These are phyloP conservation scores for Spathaspora passalidarum DNA, from an alignment of 805 yeast genomes.

Conservation along the genomic window DNA sequence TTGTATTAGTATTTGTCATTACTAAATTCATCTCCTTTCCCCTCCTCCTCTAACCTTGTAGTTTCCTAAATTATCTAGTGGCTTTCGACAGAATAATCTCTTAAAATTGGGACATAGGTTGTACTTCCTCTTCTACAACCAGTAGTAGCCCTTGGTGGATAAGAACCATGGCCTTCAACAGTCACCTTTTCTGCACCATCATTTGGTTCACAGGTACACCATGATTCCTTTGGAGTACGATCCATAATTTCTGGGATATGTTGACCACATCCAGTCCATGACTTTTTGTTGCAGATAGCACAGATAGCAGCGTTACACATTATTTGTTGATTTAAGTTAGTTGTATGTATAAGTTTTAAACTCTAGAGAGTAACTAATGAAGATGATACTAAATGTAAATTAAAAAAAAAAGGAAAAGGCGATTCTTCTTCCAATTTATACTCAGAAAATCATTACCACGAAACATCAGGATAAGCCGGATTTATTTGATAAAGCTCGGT, in stretches of 20 bases:
- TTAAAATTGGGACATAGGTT: background rate
- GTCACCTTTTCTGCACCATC: slow-evolving; percentile 29
- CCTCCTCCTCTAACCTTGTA: background rate
- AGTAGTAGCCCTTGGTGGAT: slow-evolving; percentile 64
- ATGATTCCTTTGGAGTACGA: slow-evolving; percentile 40
- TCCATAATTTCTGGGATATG: slow-evolving; percentile 57
- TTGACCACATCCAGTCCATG: slow-evolving; percentile 66
- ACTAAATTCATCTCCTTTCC: background rate
- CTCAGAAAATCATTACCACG: too few relatives aligned
- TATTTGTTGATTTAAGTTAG: background rate
- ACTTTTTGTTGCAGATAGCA: slow-evolving; percentile 39
- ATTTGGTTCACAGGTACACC: slow-evolving; percentile 55
- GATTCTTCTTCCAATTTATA: background rate
- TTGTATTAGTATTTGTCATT: background rate
- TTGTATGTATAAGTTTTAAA: too few relatives aligned
- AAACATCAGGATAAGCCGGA: too few relatives aligned
- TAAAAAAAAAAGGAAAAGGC: too few relatives aligned
- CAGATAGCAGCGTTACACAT: slow-evolving; percentile 39
- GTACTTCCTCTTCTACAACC: slow-evolving; percentile 31
- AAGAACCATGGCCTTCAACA: slow-evolving; percentile 18
- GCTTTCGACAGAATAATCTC: slow-evolving; percentile 1
- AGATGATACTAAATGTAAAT: background rate
- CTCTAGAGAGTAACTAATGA: background rate
- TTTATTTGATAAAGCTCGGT: too few relatives aligned
- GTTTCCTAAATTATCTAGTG: too few relatives aligned